These are phyloP conservation scores for Solanum corneliomulleri DNA, from an alignment of 257 asterid species.

Conservation along the genomic window DNA sequence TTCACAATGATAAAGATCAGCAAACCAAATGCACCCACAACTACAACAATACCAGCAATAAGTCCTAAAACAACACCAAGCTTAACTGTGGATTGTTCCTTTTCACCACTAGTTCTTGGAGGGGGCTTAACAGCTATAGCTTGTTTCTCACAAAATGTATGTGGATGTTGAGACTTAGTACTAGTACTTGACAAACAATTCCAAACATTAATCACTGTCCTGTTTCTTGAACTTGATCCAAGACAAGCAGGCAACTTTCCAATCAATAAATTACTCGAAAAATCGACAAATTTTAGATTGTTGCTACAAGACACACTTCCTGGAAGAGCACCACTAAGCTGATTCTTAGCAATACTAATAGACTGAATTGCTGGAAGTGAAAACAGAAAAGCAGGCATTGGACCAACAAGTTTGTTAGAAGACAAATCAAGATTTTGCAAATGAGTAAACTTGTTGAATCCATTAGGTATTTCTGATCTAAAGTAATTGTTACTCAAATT, in stretches of 20 bases:
- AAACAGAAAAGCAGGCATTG: conserved; percentile 63
- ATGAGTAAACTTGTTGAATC: conserved; percentile 20
- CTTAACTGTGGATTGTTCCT: conserved; percentile 32
- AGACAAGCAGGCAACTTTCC: conserved; percentile 84
- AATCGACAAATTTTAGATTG: conserved; percentile 49
- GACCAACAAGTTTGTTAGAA: conserved; percentile 60
- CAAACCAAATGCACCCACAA: conserved; percentile 35
- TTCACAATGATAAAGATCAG: conserved; percentile 34
- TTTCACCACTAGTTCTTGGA: conserved; percentile 7
- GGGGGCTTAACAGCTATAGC: conserved; percentile 90
- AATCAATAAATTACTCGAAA: conserved; percentile 64
- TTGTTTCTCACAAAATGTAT: conserved; percentile 64
- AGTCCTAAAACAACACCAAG: conserved; percentile 72
- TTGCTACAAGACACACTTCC: conserved; percentile 33
- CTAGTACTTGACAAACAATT: conserved; percentile 65
- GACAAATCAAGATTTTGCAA: conserved; percentile 63
- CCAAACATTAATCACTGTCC: conserved; percentile 38
- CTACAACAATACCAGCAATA: conserved; percentile 44
- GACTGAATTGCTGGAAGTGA: conserved; percentile 49
- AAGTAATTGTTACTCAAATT: conserved; percentile 44
- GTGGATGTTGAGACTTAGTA: conserved; percentile 50
- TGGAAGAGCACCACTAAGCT: conserved; percentile 62
- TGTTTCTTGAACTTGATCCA: conserved; percentile 34
- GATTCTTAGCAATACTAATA: conserved; percentile 46
- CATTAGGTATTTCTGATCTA: conserved; percentile 61